Percentiles rank a stretch among this genome's conserved stretches.
Evolutionary conservation across 2,329 filamentous ascomycete genomes (phyloP).

Genomic region (Plectosphaerella plurivora): DNA sequence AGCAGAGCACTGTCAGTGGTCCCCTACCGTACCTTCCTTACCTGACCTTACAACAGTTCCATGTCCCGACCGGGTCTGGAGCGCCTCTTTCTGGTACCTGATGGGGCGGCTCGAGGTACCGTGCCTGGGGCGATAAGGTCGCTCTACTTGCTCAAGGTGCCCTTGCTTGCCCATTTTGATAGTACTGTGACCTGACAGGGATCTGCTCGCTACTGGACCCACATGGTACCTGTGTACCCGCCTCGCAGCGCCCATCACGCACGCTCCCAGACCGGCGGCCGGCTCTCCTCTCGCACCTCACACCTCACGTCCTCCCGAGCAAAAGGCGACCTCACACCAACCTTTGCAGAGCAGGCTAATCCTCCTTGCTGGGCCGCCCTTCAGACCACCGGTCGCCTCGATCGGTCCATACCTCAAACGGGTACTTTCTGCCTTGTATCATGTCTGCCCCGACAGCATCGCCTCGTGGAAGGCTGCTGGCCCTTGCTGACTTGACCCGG

Average conservation of each 20-base stretch:
- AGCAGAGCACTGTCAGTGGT: too few relatives aligned
- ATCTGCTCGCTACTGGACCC: slow-evolving; percentile 1
- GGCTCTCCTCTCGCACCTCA: background rate
- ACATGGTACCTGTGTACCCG: slow-evolving; percentile 1
- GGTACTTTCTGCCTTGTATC: too few relatives aligned
- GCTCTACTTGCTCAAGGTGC: background rate
- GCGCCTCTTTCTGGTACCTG: slow-evolving; percentile 1
- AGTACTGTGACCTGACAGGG: background rate
- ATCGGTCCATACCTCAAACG: too few relatives aligned
- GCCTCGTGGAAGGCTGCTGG: too few relatives aligned
- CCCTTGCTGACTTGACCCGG: too few relatives aligned
- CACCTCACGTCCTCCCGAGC: background rate
- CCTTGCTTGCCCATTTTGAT: background rate
- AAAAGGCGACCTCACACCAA: background rate
- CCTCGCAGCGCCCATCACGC: background rate
- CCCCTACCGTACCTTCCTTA: background rate
- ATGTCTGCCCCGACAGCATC: too few relatives aligned
- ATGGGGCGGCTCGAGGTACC: slow-evolving; percentile 3
- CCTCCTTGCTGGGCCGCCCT: too few relatives aligned
- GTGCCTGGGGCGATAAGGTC: background rate
- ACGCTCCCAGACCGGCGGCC: background rate
- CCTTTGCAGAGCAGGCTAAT: too few relatives aligned
- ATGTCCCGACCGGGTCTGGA: background rate
- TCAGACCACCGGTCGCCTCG: too few relatives aligned
- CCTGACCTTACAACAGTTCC: too few relatives aligned